A percentile compares a stretch with the other conserved stretches of the same genome.
Conservation (phyloP, 73 alveolate genomes). For the Blepharisma stoltei region DNA sequence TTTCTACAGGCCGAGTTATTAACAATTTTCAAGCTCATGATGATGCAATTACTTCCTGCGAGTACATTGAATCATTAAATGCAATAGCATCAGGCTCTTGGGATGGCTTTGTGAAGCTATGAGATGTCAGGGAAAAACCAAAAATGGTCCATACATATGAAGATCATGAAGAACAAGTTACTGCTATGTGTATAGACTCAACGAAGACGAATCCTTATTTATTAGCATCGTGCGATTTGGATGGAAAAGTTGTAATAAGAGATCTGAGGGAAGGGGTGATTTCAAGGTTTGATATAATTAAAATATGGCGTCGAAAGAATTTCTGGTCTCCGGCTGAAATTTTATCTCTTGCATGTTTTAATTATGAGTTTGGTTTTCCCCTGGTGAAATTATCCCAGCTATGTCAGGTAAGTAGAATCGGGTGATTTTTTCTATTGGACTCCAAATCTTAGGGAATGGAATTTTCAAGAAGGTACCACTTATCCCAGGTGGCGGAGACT, state of each 20-base stretch:
- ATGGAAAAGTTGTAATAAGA: background rate
- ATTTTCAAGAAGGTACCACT: no score
- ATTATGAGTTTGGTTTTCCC: no score
- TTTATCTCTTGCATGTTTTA: no score
- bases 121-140: constrained; percentile 23
- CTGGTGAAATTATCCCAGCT: no score
- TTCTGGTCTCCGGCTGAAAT: no score
- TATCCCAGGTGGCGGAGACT: no score
- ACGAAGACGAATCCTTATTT: background rate
- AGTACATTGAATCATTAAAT: constrained; percentile 27
- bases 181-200: background rate
- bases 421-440: no score
- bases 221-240: background rate
- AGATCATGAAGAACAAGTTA: constrained; percentile 14
- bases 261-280: constrained; percentile 23
- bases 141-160: background rate
- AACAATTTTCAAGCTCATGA: constrained; percentile 37
- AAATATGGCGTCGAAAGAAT: no score
- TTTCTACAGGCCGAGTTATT: constrained; percentile 43
- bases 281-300: background rate
- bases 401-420: no score
- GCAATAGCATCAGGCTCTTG: constrained; percentile 51
- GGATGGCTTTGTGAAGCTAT: constrained; percentile 51
- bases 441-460: no score
- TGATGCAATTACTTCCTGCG: constrained; percentile 44